These are phyloP conservation scores for Telfairia occidentalis DNA, from an alignment of 331 rosid species.

Conservation along the genomic window DNA sequence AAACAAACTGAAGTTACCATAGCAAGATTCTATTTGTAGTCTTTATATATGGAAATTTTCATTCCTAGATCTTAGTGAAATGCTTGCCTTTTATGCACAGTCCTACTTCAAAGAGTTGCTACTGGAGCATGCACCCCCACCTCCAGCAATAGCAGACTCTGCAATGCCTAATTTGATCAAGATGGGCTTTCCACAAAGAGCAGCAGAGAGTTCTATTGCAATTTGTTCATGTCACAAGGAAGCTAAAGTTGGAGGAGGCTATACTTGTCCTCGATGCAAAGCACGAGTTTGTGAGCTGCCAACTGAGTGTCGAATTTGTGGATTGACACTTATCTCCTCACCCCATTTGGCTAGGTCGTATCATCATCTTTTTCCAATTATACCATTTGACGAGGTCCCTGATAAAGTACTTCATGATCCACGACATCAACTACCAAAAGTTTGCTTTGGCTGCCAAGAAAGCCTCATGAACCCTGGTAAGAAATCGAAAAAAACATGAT, in stretches of 20 bases:
- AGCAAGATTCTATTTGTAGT: not conserved
- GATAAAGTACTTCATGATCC: slow-evolving; percentile 31
- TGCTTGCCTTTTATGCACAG: slow-evolving; percentile 20
- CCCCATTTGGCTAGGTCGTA: slow-evolving; percentile 98
- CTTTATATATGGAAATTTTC: not conserved
- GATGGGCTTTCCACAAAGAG: slow-evolving; percentile 99
- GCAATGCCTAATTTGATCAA: slow-evolving; percentile 82
- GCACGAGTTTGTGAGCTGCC: slow-evolving; percentile 94
- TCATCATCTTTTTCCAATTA: slow-evolving; percentile 89
- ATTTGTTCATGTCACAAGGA: slow-evolving; percentile 89
- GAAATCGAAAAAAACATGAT: slow-evolving; percentile 14
- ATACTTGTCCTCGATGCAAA: slow-evolving; percentile 91
- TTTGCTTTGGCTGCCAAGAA: slow-evolving; percentile 89
- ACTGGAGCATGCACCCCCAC: slow-evolving; percentile 97
- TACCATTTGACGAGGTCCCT: slow-evolving; percentile 75
- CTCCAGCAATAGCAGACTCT: slow-evolving; percentile 95
- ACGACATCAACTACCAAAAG: slow-evolving; percentile 28
- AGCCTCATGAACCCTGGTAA: slow-evolving; percentile 52
- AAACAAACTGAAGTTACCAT: not conserved
- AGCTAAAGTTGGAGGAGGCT: slow-evolving; percentile 84
- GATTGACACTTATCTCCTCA: slow-evolving; percentile 90
- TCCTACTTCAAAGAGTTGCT: slow-evolving; percentile 72
- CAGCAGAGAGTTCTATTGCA: slow-evolving; percentile 82
- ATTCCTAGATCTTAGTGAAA: not conserved
- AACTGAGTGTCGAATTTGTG: slow-evolving; percentile 83